Evolutionary conservation across 805 yeast species (phyloP).

Genomic region (Hanseniaspora clermontiae): DNA sequence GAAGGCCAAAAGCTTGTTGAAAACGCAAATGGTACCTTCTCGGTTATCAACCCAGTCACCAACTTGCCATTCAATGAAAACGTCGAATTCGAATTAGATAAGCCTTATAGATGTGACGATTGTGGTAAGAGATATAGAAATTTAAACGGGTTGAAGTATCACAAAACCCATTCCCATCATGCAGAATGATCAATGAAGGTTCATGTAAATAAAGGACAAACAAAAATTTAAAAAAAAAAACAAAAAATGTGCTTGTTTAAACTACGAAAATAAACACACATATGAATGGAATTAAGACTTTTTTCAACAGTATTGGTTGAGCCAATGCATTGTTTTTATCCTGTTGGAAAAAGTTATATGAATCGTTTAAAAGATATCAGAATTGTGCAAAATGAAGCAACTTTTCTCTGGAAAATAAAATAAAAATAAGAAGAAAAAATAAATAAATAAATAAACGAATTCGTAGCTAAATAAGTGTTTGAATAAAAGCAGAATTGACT

Average conservation of each 20-base stretch:
- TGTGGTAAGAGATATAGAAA: constrained; percentile 96
- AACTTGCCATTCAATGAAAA: constrained; percentile 88
- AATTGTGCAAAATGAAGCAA: no score
- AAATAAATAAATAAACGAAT: no score
- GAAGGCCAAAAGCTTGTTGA: constrained; percentile 85
- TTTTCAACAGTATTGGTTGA: not conserved
- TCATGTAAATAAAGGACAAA: not conserved
- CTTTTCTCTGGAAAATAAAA: no score
- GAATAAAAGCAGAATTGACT: no score
- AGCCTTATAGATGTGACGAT: constrained; percentile 95
- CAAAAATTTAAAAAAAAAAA: no score
- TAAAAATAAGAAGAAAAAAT: no score
- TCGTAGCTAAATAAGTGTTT: no score
- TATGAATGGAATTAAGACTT: no score
- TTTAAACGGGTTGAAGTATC: constrained; percentile 89
- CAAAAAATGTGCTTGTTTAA: no score
- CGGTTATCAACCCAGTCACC: constrained; percentile 81
- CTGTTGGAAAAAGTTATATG: not conserved
- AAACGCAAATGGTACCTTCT: constrained; percentile 84
- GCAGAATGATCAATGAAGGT: not conserved
- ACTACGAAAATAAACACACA: no score
- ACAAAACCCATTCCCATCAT: constrained; percentile 92
- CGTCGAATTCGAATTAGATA: constrained; percentile 89
- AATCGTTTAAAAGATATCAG: no score
- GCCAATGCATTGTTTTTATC: not conserved